Evolutionary conservation across 1,284 basidiomycete species (phyloP), one percentile per base, ranked within the genome.

Genomic region (Leccinum solheimii): DNA sequence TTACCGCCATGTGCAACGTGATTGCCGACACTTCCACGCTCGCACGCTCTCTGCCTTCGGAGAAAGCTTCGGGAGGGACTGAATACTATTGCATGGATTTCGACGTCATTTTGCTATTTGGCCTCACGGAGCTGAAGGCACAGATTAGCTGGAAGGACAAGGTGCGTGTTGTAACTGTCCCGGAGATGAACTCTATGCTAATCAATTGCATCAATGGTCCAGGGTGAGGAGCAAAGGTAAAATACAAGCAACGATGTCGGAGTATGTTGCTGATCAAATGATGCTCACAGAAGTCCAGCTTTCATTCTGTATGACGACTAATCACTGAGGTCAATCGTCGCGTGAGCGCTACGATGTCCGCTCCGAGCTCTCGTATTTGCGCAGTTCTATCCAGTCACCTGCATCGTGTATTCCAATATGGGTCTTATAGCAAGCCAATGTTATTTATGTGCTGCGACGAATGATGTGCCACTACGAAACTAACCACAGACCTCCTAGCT

Each of bases 251-350:
- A 2, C 13, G 0, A 13, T 5, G 2, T 30, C 3, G 11, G 2
- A 43, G 13, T 13, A 19, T 40, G 40, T 3, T 54, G 27, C 62
- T 67, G 6, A 65, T 34, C 1, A 3, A 10, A 58, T 19, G 50
- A 27, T 9, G 8, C 7, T 9, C 6, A 64, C 56, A 80, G 79
- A 64, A 68, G 74, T 57, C 76, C 78, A 1, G 78, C 79, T 10
- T 73, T 72, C 40, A 66, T 80, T 14, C 67, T 79, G 6, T 80
- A 79, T 48, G 74, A 71, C 1, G 66, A 71, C 16, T 71, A 56
- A 45, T 34, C 34, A 34, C 34, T 34, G 5, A 0, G 5, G 34
- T 34, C 11, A 34, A 34, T 27, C 23, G 2, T 13, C 27, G 14
- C 23, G 30, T 30, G 30, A 30, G 30, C 9, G 9, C 30, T 55